Evolutionary conservation across 139 green algal species (phyloP).

Genomic region (Edaphochlamys debaryana): DNA sequence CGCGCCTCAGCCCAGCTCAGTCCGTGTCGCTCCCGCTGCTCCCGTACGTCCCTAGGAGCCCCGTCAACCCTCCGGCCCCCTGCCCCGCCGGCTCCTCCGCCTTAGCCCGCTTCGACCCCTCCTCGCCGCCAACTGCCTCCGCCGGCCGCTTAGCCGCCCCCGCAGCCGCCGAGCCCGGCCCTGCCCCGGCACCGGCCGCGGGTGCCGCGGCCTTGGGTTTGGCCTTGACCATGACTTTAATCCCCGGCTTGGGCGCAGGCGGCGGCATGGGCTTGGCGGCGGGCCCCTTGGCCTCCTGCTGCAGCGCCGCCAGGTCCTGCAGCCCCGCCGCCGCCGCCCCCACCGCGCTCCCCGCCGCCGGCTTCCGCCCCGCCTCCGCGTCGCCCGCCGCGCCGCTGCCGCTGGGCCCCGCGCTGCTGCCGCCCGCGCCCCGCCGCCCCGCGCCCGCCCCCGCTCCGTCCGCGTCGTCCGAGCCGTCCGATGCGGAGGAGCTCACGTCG

Average conservation of each 20-base stretch:
- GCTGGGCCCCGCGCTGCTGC: not conserved
- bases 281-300: not conserved
- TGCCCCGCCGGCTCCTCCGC: constrained; percentile 4
- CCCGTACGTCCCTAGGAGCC: constrained; percentile 52
- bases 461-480: too few relatives aligned
- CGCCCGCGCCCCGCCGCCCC: too few relatives aligned
- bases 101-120: not conserved
- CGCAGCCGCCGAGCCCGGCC: too few relatives aligned
- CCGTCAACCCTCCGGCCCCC: constrained; percentile 10
- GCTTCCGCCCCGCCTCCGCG: not conserved
- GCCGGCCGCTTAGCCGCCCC: constrained; percentile 11
- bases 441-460: too few relatives aligned
- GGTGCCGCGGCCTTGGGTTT: constrained; percentile 18
- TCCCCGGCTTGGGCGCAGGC: constrained; percentile 16
- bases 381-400: not conserved
- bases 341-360: not conserved
- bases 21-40: constrained; percentile 38
- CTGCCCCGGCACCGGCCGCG: not conserved
- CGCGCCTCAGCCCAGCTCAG: not conserved
- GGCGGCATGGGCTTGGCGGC: too few relatives aligned
- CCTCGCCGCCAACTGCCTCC: not conserved
- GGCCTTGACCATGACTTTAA: constrained; percentile 48
- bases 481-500: not conserved
- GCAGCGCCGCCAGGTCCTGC: not conserved
- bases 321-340: not conserved